Conservation (phyloP, 2,329 filamentous ascomycete genomes). For the Chaetomiaceae sp. region DNA sequence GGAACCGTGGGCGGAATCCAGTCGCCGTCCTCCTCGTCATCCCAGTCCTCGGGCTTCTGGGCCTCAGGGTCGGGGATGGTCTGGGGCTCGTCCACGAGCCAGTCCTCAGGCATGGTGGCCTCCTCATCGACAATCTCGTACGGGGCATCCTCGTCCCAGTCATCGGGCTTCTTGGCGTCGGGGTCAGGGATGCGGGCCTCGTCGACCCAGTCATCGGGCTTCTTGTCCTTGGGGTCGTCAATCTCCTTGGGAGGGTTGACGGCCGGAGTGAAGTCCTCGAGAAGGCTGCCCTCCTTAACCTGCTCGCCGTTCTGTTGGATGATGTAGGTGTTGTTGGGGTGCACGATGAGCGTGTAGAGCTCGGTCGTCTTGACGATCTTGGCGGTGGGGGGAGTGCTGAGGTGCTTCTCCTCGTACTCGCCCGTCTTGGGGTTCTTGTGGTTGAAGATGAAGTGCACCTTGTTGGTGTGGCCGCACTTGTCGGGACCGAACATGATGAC, state of each 20-base stretch:
- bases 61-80: slow-evolving; percentile 89
- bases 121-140: slow-evolving; percentile 94
- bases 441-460: slow-evolving; percentile 98
- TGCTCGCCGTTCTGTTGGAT: slow-evolving; percentile 88
- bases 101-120: slow-evolving; percentile 87
- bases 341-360: slow-evolving; percentile 94
- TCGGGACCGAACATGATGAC: slow-evolving; percentile 99
- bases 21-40: slow-evolving; percentile 98
- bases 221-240: slow-evolving; percentile 86
- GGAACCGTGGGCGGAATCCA: slow-evolving; percentile 86
- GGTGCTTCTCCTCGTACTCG: slow-evolving; percentile 99
- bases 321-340: slow-evolving; percentile 91
- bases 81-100: slow-evolving; percentile 84
- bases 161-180: slow-evolving; percentile 90
- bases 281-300: slow-evolving; percentile 82
- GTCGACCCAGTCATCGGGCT: slow-evolving; percentile 96
- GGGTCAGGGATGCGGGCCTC: slow-evolving; percentile 87
- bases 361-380: slow-evolving; percentile 87
- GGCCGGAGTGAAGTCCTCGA: slow-evolving; percentile 89
- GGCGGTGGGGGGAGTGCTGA: slow-evolving; percentile 76
- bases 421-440: slow-evolving; percentile 99
- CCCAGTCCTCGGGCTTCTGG: slow-evolving; percentile 98
- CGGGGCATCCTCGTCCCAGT: slow-evolving; percentile 98
- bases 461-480: slow-evolving; percentile 99
- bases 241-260: slow-evolving; percentile 96